Evolutionary conservation across 169 alveolate species (phyloP).

Genomic region (Plasmodium billcollinsi): DNA sequence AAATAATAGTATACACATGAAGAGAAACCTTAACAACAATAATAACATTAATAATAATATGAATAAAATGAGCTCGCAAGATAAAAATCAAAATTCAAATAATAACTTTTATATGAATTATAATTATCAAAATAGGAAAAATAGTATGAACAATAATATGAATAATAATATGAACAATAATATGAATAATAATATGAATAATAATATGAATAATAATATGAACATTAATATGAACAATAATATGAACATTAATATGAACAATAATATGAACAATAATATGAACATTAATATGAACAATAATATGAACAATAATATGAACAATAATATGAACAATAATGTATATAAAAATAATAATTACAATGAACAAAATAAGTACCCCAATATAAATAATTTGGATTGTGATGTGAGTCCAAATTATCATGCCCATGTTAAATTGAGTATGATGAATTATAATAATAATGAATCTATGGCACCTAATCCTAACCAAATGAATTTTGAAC

Average conservation of each 20-base stretch:
- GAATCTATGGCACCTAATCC: background rate
- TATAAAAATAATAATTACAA: constrained; percentile 1
- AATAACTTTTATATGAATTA: background rate
- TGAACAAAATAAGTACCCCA: constrained; percentile 6
- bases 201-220: background rate
- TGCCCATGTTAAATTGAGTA: background rate
- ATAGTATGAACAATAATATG: background rate
- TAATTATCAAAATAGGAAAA: background rate
- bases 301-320: background rate
- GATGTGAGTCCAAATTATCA: constrained; percentile 4
- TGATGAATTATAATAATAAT: constrained; percentile 13
- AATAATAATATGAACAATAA: background rate
- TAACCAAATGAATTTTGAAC: constrained; percentile 3
- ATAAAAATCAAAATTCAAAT: background rate
- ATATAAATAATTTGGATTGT: background rate
- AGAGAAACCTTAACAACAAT: background rate
- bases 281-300: background rate
- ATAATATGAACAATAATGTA: background rate
- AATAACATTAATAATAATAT: background rate
- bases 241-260: background rate
- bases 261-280: background rate
- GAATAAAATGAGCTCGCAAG: background rate
- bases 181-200: background rate
- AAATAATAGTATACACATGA: background rate
- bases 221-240: background rate